These are phyloP conservation scores for Phyllostachys edulis DNA, from an alignment of 176 grass and related monocot species.

Conservation along the genomic window DNA sequence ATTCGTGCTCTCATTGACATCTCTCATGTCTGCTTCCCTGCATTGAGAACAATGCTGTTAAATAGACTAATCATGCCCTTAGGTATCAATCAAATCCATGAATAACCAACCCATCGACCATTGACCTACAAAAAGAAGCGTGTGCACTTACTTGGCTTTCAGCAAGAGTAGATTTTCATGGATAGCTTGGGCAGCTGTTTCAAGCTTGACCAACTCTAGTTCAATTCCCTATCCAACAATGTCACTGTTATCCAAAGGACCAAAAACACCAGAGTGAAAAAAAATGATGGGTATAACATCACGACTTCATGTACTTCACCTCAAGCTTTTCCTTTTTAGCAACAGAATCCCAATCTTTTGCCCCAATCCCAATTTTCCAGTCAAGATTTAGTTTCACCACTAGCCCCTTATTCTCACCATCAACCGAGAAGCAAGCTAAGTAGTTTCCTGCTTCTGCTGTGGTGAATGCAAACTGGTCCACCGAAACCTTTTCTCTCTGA, in stretches of 20 bases:
- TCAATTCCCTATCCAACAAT: slow-evolving; percentile 23
- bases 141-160: slow-evolving; percentile 51
- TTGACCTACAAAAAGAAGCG: background rate
- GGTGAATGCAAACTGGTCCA: slow-evolving; percentile 73
- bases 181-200: slow-evolving; percentile 53
- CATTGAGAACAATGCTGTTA: slow-evolving; percentile 9
- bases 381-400: slow-evolving; percentile 68
- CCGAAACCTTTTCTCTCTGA: slow-evolving; percentile 47
- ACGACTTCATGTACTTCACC: slow-evolving; percentile 39
- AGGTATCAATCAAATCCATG: background rate
- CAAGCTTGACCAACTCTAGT: slow-evolving; percentile 77
- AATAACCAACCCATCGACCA: background rate
- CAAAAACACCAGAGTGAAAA: background rate
- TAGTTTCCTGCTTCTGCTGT: slow-evolving; percentile 77
- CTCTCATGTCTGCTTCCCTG: slow-evolving; percentile 68
- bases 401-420: slow-evolving; percentile 47
- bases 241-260: background rate
- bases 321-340: slow-evolving; percentile 73
- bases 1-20: slow-evolving; percentile 67
- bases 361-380: slow-evolving; percentile 73
- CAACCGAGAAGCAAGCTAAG: slow-evolving; percentile 63
- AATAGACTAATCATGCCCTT: background rate
- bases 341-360: slow-evolving; percentile 72
- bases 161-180: slow-evolving; percentile 62
- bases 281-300: background rate